These are phyloP conservation scores for Solanum verrucosum DNA, from an alignment of 257 asterid genomes.

Conservation along the genomic window DNA sequence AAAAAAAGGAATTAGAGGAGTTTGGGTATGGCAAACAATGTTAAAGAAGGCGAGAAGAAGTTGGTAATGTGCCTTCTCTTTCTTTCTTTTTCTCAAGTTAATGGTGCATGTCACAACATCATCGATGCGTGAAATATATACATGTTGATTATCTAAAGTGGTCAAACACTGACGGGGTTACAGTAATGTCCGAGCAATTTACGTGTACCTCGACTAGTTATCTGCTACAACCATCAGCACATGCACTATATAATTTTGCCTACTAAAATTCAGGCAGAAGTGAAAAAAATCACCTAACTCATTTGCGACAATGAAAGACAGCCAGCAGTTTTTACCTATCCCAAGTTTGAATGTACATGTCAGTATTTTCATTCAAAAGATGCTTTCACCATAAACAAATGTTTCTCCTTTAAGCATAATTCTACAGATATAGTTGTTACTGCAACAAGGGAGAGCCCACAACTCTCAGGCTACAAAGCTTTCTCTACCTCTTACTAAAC, in stretches of 20 bases:
- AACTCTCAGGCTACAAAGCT: background rate
- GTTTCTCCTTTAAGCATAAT: background rate
- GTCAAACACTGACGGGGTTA: background rate
- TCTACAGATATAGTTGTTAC: background rate
- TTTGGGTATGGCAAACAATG: background rate
- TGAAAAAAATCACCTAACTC: background rate
- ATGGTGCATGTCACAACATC: background rate
- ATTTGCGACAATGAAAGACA: background rate
- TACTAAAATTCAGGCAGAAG: background rate
- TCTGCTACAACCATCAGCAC: background rate
- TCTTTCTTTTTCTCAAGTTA: background rate
- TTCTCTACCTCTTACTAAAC: background rate
- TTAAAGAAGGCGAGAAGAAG: background rate
- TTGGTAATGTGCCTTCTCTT: background rate
- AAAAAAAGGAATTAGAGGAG: background rate
- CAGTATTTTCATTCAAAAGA: background rate
- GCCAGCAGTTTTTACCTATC: background rate
- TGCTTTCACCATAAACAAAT: background rate
- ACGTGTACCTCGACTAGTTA: background rate
- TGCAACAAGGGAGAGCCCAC: background rate
- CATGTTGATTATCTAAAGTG: background rate
- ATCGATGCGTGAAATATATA: background rate
- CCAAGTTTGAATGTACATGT: background rate
- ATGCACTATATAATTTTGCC: background rate
- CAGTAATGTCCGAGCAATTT: background rate